Conservation (phyloP, 306 rosid genomes). For the Aeschynomene evenia region DNA sequence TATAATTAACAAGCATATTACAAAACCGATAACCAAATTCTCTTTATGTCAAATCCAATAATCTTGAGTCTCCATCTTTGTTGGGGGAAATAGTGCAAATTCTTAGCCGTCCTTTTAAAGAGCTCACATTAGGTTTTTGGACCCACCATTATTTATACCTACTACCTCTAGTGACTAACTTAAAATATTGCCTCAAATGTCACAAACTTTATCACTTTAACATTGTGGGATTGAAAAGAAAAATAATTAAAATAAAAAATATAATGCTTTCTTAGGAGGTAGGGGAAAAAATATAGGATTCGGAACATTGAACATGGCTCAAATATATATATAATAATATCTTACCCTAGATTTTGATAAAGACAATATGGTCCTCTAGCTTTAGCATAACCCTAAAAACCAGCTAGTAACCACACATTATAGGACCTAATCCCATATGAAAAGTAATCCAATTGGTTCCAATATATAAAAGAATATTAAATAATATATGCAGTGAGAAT, state of each 20-base stretch:
- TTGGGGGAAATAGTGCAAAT: background rate
- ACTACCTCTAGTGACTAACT: slow-evolving; percentile 26
- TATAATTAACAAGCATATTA: background rate
- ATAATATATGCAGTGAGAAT: too few relatives aligned
- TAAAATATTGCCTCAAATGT: slow-evolving; percentile 32
- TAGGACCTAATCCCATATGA: slow-evolving; percentile 29
- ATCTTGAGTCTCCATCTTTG: background rate
- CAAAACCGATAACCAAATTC: background rate
- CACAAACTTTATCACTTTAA: slow-evolving; percentile 26
- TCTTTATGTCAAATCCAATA: slow-evolving; percentile 10
- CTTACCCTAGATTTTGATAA: slow-evolving; percentile 21
- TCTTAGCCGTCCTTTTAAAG: slow-evolving; percentile 26
- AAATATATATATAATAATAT: too few relatives aligned
- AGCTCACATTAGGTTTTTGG: slow-evolving; percentile 3
- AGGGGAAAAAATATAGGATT: background rate
- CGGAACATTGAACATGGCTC: slow-evolving; percentile 35
- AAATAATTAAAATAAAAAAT: too few relatives aligned
- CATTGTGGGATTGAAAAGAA: slow-evolving; percentile 17
- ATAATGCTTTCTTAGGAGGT: background rate
- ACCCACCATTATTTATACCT: slow-evolving; percentile 41
- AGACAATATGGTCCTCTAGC: slow-evolving; percentile 25
- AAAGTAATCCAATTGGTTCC: slow-evolving; percentile 20
- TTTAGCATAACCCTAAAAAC: background rate
- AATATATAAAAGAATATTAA: slow-evolving; percentile 23
- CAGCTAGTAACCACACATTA: slow-evolving; percentile 21